A percentile compares a stretch with the other conserved stretches of the same genome.
Evolutionary conservation across 148 eudicot genomes (phyloP).

Genomic region (Dianthus caryophyllus): DNA sequence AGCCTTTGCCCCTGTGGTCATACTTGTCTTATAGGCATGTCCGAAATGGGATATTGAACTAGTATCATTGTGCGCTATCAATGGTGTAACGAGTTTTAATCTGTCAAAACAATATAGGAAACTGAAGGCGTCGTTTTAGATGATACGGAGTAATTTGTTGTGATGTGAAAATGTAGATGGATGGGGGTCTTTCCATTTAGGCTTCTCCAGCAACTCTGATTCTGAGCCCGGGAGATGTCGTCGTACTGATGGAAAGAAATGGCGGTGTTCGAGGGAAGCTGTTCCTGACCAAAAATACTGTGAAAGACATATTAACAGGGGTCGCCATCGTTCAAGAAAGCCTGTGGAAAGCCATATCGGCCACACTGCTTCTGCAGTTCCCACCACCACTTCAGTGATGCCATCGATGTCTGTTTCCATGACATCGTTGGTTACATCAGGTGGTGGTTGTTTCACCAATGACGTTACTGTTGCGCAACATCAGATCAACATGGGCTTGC

Average conservation of each 20-base stretch:
- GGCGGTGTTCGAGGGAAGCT: conserved; percentile 91
- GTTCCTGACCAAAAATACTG: conserved; percentile 87
- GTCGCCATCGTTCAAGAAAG: conserved; percentile 99
- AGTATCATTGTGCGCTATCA: too few species aligned
- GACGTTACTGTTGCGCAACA: conserved; percentile 35
- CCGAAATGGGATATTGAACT: not conserved
- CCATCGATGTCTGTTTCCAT: conserved; percentile 42
- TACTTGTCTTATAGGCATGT: not conserved
- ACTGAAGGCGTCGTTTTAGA: not conserved
- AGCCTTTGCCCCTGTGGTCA: too few species aligned
- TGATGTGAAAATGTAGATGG: conserved; percentile 24
- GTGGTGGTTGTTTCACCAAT: conserved; percentile 36
- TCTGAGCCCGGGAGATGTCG: conserved; percentile 92
- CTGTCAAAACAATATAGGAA: not conserved
- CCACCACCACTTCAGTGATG: conserved; percentile 39
- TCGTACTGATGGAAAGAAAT: conserved; percentile 94
- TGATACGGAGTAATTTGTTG: not conserved
- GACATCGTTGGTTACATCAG: conserved; percentile 43
- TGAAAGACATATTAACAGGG: conserved; percentile 79
- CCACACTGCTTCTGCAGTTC: conserved; percentile 64
- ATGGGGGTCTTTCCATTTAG: conserved; percentile 84
- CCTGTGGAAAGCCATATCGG: conserved; percentile 69
- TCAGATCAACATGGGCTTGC: conserved; percentile 42
- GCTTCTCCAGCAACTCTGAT: conserved; percentile 69
- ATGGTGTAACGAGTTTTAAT: not conserved